phyloP scores from a whole-genome alignment of 495 filamentous ascomycete species.

The Neurospora sp. region DNA sequence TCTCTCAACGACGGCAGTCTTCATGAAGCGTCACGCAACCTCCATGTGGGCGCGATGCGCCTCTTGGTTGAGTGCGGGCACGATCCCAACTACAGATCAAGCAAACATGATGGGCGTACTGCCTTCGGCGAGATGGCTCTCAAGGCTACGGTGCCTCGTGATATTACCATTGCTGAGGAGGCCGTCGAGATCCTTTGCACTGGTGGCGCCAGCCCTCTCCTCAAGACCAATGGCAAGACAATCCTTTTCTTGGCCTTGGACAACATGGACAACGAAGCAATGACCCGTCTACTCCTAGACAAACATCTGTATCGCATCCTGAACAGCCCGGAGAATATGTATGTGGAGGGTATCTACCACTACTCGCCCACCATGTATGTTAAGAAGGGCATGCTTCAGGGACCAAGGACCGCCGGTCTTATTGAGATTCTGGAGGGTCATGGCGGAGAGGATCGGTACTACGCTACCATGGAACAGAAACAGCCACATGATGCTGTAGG shows the following conservation, averaged over 20 bases:
- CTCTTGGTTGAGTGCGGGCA: slow-evolving; percentile 30
- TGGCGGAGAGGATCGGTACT: slow-evolving; percentile 30
- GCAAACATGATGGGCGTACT: slow-evolving; percentile 30
- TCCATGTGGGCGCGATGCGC: slow-evolving; percentile 26
- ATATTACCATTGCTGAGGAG: slow-evolving; percentile 22
- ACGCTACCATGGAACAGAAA: slow-evolving; percentile 24
- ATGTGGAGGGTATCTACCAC: slow-evolving; percentile 25
- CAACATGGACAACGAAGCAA: slow-evolving; percentile 26
- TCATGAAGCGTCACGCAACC: slow-evolving; percentile 31
- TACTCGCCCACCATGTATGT: slow-evolving; percentile 37
- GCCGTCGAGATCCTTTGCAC: slow-evolving; percentile 25
- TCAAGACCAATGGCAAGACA: slow-evolving; percentile 28
- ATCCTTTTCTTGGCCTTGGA: slow-evolving; percentile 33
- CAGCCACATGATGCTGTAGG: slow-evolving; percentile 31
- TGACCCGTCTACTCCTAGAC: slow-evolving; percentile 23
- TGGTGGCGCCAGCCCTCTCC: slow-evolving; percentile 28
- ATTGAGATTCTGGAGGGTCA: slow-evolving; percentile 22
- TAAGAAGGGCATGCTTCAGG: slow-evolving; percentile 23
- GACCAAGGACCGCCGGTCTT: slow-evolving; percentile 8
- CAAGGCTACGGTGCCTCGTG: slow-evolving; percentile 18
- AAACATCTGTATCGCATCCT: slow-evolving; percentile 26
- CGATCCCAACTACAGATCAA: slow-evolving; percentile 32
- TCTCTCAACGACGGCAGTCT: slow-evolving; percentile 32
- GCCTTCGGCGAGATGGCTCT: slow-evolving; percentile 34
- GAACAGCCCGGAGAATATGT: slow-evolving; percentile 33